phyloP scores from a whole-genome alignment of 2,329 filamentous ascomycete genomes.

The Chaetomiaceae sp. region DNA sequence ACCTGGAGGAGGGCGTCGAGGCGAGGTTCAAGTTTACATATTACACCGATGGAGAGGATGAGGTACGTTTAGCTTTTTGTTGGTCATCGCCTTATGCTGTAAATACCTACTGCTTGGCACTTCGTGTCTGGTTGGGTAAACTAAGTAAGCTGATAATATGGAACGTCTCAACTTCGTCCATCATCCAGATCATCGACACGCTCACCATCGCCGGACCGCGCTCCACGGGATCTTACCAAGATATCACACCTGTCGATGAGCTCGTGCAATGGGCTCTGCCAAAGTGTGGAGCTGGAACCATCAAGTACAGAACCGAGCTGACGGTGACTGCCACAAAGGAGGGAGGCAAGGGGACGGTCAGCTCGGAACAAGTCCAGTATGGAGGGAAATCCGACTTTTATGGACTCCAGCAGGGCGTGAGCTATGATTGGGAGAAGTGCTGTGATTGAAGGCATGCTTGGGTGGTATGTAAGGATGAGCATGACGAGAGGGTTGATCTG shows the following conservation, averaged over 20 bases:
- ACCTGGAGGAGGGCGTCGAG: constrained; percentile 8
- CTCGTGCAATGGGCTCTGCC: constrained; percentile 8
- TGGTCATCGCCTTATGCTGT: no score
- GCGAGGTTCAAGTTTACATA: constrained; percentile 4
- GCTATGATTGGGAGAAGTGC: constrained; percentile 14
- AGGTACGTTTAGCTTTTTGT: no score
- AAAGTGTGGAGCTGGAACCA: constrained; percentile 3
- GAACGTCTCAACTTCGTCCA: no score
- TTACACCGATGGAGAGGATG: neutral
- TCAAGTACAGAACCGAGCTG: constrained; percentile 13
- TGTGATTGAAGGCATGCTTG: neutral
- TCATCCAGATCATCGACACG: constrained; percentile 1
- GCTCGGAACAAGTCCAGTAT: neutral
- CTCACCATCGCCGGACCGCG: constrained; percentile 6
- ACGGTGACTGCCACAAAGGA: constrained; percentile 3
- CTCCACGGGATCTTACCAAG: neutral
- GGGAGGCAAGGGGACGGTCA: constrained; percentile 3
- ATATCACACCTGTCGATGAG: neutral
- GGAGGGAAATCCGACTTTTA: neutral
- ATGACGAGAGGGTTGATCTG: no score
- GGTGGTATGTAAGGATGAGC: no score
- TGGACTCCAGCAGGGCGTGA: constrained; percentile 9
- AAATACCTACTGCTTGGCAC: no score
- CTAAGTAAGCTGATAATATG: no score
- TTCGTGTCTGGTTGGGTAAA: no score